Percentiles rank a stretch among this genome's conserved stretches.
These are phyloP conservation scores for Cantharellus anzutake DNA, from an alignment of 768 basidiomycete genomes.

Conservation along the genomic window DNA sequence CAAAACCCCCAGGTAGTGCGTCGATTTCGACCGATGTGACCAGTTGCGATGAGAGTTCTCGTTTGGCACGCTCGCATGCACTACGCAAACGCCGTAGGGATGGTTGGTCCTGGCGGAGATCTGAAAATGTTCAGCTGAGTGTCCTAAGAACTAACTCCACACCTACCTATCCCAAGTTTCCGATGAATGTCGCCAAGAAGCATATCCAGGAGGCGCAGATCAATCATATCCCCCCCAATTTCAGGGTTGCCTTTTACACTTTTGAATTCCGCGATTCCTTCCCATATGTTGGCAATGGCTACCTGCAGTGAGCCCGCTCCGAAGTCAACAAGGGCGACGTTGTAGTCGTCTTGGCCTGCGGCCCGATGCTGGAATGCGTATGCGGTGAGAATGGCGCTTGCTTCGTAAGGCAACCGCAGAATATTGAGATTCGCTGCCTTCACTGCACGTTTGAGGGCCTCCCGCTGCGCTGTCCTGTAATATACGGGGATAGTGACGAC, in stretches of 20 bases:
- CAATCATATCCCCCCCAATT: neutral
- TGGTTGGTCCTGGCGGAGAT: neutral
- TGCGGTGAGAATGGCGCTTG: neutral
- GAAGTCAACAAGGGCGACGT: neutral
- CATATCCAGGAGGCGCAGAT: neutral
- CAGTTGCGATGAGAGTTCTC: neutral
- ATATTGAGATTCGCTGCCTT: neutral
- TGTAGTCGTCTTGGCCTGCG: neutral
- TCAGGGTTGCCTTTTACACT: neutral
- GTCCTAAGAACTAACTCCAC: too few species aligned
- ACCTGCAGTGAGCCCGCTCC: neutral
- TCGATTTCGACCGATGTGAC: neutral
- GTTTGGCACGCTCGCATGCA: neutral
- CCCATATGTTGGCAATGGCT: neutral
- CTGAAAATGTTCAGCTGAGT: neutral
- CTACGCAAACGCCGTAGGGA: neutral
- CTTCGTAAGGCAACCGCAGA: neutral
- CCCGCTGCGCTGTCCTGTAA: neutral
- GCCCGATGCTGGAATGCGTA: neutral
- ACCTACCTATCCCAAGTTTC: neutral
- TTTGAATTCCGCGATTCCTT: neutral
- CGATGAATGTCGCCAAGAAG: neutral
- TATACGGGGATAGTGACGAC: neutral
- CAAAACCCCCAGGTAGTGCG: neutral
- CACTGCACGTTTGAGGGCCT: neutral